phyloP scores from a whole-genome alignment of 2,329 filamentous ascomycete species.

The Chaetothyriales sp. region DNA sequence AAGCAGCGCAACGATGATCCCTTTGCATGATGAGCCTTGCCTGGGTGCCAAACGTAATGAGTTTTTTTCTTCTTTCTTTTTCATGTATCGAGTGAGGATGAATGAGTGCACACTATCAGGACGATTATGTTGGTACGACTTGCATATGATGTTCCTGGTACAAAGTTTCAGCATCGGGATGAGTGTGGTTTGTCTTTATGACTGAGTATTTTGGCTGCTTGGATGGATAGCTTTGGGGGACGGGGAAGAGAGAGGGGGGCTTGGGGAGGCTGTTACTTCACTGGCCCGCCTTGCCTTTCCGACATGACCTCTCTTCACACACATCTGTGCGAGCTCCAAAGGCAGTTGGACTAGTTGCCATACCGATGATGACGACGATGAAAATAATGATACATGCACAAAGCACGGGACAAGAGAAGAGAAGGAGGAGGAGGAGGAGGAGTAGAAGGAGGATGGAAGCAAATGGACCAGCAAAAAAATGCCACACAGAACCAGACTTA shows the following conservation, averaged over 20 bases:
- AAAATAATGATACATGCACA: background rate
- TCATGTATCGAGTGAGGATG: background rate
- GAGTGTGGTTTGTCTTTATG: background rate
- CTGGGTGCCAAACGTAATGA: background rate
- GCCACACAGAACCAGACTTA: background rate
- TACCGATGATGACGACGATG: background rate
- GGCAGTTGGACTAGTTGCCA: background rate
- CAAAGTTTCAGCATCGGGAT: background rate
- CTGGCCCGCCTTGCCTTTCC: background rate
- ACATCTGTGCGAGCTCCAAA: background rate
- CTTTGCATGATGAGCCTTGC: slow-evolving; percentile 2
- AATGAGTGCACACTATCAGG: background rate
- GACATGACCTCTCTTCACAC: background rate
- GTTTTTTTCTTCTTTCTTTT: background rate
- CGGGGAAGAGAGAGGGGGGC: too few species aligned
- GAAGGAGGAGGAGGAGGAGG: too few species aligned
- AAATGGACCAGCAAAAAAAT: background rate
- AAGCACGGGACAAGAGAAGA: background rate
- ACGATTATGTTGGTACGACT: background rate
- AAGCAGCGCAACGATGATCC: slow-evolving; percentile 9
- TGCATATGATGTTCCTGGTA: background rate
- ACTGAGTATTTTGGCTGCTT: too few species aligned
- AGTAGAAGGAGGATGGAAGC: too few species aligned
- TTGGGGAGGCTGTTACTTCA: too few species aligned
- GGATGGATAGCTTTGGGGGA: too few species aligned